A percentile compares a stretch with the other conserved stretches of the same genome.
These are phyloP conservation scores for Coemansia guatemalensis DNA, from an alignment of 192 early-diverging fungal species.

Conservation along the genomic window DNA sequence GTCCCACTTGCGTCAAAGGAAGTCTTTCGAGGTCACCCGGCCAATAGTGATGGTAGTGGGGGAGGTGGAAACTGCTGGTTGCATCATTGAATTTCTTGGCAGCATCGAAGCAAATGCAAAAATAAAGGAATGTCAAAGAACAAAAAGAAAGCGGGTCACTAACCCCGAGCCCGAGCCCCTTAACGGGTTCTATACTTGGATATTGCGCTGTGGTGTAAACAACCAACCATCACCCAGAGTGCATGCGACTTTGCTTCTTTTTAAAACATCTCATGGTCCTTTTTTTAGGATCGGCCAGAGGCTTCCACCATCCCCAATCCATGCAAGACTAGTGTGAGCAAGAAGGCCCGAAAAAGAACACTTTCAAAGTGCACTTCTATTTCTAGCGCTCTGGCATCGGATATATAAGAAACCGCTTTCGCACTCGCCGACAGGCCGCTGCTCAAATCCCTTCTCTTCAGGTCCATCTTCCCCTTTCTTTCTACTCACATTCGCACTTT, in stretches of 20 bases:
- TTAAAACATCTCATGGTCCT: neutral
- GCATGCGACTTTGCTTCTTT: too few relatives aligned
- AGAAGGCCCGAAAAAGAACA: conserved; percentile 1
- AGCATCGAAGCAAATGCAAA: too few relatives aligned
- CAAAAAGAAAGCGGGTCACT: neutral
- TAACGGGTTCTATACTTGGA: too few relatives aligned
- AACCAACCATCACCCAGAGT: neutral
- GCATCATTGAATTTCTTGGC: conserved; percentile 5
- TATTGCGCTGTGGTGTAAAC: too few relatives aligned
- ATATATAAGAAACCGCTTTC: conserved; percentile 2
- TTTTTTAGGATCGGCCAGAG: conserved; percentile 9
- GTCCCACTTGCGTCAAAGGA: too few relatives aligned
- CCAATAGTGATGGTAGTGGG: too few relatives aligned
- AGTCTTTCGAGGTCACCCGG: too few relatives aligned
- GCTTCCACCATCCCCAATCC: neutral
- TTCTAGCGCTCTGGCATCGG: neutral
- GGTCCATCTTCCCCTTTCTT: conserved; percentile 4
- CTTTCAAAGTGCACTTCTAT: neutral
- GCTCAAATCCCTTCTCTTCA: conserved; percentile 12
- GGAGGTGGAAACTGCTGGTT: neutral
- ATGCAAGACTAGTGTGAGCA: neutral
- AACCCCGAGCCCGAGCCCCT: too few relatives aligned
- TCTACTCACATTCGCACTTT: neutral
- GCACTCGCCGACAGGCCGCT: neutral
- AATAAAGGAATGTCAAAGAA: neutral